Evolutionary conservation across 768 basidiomycete genomes (phyloP).

Genomic region (Mycena rebaudengoi): DNA sequence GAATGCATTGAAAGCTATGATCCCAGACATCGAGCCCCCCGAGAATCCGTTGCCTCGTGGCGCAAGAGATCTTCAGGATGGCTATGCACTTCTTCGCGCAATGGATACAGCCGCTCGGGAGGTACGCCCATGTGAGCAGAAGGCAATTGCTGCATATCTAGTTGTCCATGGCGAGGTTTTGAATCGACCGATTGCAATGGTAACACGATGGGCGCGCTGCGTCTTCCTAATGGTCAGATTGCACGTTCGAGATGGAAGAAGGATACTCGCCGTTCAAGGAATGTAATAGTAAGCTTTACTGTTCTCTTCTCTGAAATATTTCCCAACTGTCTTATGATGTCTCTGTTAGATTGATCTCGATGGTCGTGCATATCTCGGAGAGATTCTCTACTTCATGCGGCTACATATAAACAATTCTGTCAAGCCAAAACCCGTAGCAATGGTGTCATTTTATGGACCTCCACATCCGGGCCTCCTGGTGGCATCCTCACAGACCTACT

Average conservation of each 20-base stretch:
- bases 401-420: neutral
- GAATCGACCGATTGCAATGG: neutral
- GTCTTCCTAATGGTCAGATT: conserved; percentile 33
- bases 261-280: conserved; percentile 25
- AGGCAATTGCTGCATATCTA: neutral
- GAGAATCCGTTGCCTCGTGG: conserved; percentile 13
- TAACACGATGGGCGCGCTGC: conserved; percentile 29
- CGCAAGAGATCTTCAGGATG: conserved; percentile 18
- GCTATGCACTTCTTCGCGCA: conserved; percentile 20
- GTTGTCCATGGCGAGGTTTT: neutral
- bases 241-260: conserved; percentile 28
- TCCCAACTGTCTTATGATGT: neutral
- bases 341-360: neutral
- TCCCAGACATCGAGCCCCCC: conserved; percentile 23
- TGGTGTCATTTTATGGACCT: conserved; percentile 31
- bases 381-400: neutral
- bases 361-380: neutral
- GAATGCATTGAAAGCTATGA: conserved; percentile 14
- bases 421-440: conserved; percentile 17
- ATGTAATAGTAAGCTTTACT: no score
- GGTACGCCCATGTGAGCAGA: neutral
- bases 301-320: neutral
- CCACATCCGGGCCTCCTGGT: conserved; percentile 24
- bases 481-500: conserved; percentile 31
- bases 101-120: neutral